Evolutionary conservation across 768 basidiomycete species (phyloP).

Genomic region (Pholiota microspora): DNA sequence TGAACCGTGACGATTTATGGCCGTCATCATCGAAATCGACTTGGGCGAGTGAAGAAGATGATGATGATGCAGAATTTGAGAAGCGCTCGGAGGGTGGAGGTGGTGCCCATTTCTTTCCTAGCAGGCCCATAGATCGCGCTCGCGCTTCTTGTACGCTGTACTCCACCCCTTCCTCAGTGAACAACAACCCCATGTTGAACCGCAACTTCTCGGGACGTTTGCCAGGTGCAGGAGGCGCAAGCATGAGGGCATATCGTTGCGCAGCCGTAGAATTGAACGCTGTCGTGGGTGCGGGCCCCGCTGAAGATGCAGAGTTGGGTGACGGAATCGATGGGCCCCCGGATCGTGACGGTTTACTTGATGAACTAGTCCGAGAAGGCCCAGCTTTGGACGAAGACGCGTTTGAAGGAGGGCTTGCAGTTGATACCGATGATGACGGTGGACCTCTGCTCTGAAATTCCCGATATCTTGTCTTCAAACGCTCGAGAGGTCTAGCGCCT

Average conservation of each 20-base stretch:
- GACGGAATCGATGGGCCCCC: slow-evolving; percentile 16
- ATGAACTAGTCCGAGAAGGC: slow-evolving; percentile 13
- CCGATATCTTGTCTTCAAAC: slow-evolving; percentile 77
- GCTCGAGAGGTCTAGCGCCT: slow-evolving; percentile 77
- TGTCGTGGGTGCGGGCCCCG: slow-evolving; percentile 25
- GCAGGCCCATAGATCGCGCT: slow-evolving; percentile 76
- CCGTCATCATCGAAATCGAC: slow-evolving; percentile 66
- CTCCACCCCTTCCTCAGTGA: slow-evolving; percentile 75
- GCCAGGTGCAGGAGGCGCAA: slow-evolving; percentile 63
- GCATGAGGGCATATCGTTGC: slow-evolving; percentile 70
- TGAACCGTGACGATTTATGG: slow-evolving; percentile 40
- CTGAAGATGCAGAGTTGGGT: slow-evolving; percentile 17
- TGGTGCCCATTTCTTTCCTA: slow-evolving; percentile 81
- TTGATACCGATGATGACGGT: slow-evolving; percentile 27
- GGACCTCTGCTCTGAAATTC: slow-evolving; percentile 70
- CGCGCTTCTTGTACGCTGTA: slow-evolving; percentile 85
- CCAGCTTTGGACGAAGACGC: slow-evolving; percentile 14
- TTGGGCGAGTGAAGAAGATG: slow-evolving; percentile 29
- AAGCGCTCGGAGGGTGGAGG: slow-evolving; percentile 48
- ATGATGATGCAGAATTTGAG: slow-evolving; percentile 31
- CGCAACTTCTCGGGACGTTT: slow-evolving; percentile 71
- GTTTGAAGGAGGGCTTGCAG: slow-evolving; percentile 21
- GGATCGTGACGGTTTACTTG: slow-evolving; percentile 11
- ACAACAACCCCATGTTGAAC: slow-evolving; percentile 67
- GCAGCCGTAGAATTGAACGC: slow-evolving; percentile 38